Evolutionary conservation across 306 rosid genomes (phyloP).

Genomic region (Cucurbita argyrosperma): DNA sequence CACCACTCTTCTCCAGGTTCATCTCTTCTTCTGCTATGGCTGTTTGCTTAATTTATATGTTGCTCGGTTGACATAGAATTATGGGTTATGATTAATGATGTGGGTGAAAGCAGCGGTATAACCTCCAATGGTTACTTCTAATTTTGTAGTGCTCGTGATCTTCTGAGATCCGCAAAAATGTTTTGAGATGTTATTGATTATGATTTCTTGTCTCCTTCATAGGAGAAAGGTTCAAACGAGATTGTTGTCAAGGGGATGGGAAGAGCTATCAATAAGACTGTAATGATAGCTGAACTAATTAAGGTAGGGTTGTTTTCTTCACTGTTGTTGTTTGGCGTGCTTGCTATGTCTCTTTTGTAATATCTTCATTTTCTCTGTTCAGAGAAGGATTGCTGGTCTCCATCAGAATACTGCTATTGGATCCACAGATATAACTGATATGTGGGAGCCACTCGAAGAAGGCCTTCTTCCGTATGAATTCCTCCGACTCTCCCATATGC

Average conservation of each 20-base stretch:
- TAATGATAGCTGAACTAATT: slow-evolving; percentile 71
- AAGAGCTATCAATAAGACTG: slow-evolving; percentile 81
- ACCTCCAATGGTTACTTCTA: background rate
- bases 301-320: slow-evolving; percentile 33
- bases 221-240: slow-evolving; percentile 71
- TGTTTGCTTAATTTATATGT: background rate
- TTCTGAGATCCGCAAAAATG: background rate
- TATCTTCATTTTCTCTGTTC: slow-evolving; percentile 15
- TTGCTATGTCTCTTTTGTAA: background rate
- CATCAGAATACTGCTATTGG: slow-evolving; percentile 66
- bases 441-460: slow-evolving; percentile 88
- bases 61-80: background rate
- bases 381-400: slow-evolving; percentile 78
- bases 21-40: background rate
- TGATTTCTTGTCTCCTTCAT: background rate
- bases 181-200: background rate
- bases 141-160: background rate
- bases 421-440: slow-evolving; percentile 75
- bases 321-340: background rate
- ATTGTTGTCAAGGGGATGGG: slow-evolving; percentile 87
- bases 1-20: slow-evolving; percentile 72
- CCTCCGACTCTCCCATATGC: background rate
- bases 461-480: slow-evolving; percentile 77
- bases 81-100: background rate
- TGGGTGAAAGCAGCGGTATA: background rate